phyloP scores from a whole-genome alignment of 2,329 filamentous ascomycete genomes.

The Keithomyces neogunnii region DNA sequence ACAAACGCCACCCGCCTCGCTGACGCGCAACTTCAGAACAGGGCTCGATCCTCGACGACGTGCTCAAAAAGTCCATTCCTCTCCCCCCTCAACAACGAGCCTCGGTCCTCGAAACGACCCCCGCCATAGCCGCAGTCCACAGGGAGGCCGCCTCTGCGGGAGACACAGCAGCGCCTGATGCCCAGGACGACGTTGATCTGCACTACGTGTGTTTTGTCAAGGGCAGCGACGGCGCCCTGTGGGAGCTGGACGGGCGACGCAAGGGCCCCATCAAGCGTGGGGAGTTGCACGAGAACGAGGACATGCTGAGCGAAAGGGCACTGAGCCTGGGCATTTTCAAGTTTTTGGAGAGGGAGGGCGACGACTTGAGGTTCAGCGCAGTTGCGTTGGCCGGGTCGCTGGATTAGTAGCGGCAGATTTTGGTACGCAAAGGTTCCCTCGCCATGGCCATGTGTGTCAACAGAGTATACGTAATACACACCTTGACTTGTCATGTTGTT shows the following conservation, averaged over 20 bases:
- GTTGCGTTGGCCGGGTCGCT: conserved; percentile 45
- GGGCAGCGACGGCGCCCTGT: conserved; percentile 51
- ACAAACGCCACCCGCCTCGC: conserved; percentile 1
- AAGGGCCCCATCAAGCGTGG: conserved; percentile 52
- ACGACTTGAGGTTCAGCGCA: conserved; percentile 50
- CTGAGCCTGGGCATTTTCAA: conserved; percentile 57
- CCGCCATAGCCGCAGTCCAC: conserved; percentile 70
- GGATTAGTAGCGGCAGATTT: conserved; percentile 25
- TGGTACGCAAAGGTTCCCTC: too few species aligned
- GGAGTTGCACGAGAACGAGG: conserved; percentile 49
- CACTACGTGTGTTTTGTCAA: conserved; percentile 97
- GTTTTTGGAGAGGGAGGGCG: conserved; percentile 48
- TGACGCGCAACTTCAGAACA: conserved; percentile 23
- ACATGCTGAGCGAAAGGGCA: conserved; percentile 68
- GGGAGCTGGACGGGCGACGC: conserved; percentile 52
- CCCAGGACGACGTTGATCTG: conserved; percentile 76
- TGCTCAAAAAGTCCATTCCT: conserved; percentile 63
- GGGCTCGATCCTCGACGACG: conserved; percentile 48
- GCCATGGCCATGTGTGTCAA: too few species aligned
- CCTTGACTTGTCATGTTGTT: too few species aligned
- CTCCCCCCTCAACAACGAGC: conserved; percentile 60
- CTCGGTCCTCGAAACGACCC: conserved; percentile 66
- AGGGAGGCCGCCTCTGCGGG: conserved; percentile 66
- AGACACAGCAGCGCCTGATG: conserved; percentile 69
- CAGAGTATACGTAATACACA: too few species aligned